These are phyloP conservation scores for Aspergillus melleus DNA, from an alignment of 2,329 filamentous ascomycete species.

Conservation along the genomic window DNA sequence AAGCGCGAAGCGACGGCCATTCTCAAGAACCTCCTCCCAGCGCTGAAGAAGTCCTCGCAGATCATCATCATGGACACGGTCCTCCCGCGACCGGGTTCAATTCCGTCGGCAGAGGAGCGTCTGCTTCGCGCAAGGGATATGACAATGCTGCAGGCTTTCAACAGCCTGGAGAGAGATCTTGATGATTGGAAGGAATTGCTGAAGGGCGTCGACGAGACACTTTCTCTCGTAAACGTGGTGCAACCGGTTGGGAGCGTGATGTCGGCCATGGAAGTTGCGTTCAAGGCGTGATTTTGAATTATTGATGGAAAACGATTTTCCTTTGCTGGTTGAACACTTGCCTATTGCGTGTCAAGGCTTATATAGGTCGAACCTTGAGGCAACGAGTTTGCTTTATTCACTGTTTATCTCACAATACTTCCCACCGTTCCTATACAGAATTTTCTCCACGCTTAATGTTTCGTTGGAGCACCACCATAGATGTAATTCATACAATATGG, in stretches of 20 bases:
- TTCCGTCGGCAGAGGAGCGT: conserved; percentile 20
- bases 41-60: conserved; percentile 25
- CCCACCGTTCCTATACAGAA: no score
- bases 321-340: background rate
- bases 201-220: conserved; percentile 21
- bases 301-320: background rate
- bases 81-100: conserved; percentile 29
- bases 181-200: conserved; percentile 35
- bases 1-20: conserved; percentile 39
- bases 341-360: background rate
- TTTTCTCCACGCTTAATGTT: no score
- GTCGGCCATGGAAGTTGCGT: conserved; percentile 9
- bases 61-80: conserved; percentile 36
- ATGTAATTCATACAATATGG: no score
- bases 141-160: conserved; percentile 39
- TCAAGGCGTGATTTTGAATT: background rate
- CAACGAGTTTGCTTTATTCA: no score
- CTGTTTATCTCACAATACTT: no score
- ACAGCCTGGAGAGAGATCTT: conserved; percentile 36
- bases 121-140: conserved; percentile 34
- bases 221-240: conserved; percentile 13
- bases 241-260: conserved; percentile 23
- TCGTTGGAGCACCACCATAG: no score
- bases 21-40: conserved; percentile 34
- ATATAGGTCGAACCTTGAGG: no score